Conservation (phyloP, 352 stramenopile genomes). For the Pythium diclinum region DNA sequence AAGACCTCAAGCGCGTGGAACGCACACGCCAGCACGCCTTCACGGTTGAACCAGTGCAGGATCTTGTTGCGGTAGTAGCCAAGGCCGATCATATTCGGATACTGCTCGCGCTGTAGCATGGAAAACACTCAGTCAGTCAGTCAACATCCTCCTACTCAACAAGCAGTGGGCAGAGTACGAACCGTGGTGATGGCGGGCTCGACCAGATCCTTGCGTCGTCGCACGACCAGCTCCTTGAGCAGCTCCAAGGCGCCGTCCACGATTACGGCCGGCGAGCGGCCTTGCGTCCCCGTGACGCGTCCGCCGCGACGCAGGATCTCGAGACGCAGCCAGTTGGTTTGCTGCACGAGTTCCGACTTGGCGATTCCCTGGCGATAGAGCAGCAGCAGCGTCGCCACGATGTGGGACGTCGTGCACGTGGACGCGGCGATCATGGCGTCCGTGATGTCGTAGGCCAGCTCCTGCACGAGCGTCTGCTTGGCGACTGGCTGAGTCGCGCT, state of each 20-base stretch:
- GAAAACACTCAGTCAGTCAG: neutral
- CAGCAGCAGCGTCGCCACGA: constrained; percentile 71
- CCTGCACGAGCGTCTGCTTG: constrained; percentile 40
- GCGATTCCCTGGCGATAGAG: constrained; percentile 80
- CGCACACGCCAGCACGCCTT: constrained; percentile 74
- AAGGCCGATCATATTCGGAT: constrained; percentile 83
- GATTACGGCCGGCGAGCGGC: constrained; percentile 57
- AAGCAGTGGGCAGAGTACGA: constrained; percentile 4
- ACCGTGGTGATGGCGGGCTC: constrained; percentile 76
- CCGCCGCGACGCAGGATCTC: constrained; percentile 71
- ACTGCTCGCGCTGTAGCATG: constrained; percentile 59
- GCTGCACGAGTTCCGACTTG: constrained; percentile 61
- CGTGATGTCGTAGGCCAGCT: constrained; percentile 74
- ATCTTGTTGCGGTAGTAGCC: constrained; percentile 89
- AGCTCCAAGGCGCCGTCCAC: constrained; percentile 66
- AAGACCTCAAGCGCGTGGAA: constrained; percentile 64
- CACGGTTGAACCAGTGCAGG: constrained; percentile 81
- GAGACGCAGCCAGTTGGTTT: constrained; percentile 68
- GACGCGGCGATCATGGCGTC: constrained; percentile 62
- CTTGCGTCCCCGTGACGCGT: constrained; percentile 67
- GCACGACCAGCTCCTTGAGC: constrained; percentile 66
- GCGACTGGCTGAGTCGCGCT: neutral
- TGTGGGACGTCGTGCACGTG: constrained; percentile 71
- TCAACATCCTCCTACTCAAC: neutral
- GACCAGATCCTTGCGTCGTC: constrained; percentile 69